Conservation (phyloP, 345 rosid genomes). For the Raphanus sativus region DNA sequence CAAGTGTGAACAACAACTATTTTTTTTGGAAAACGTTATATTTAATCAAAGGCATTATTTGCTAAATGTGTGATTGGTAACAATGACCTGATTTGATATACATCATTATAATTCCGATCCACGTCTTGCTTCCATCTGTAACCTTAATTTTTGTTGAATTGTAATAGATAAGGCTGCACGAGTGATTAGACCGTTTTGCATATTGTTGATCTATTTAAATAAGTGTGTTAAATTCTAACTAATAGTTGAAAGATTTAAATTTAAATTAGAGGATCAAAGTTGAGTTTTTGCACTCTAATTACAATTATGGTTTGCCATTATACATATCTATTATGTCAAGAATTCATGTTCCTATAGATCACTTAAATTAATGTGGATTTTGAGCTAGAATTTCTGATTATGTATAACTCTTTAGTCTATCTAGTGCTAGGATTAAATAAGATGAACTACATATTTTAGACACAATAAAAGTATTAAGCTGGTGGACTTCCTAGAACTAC, state of each 20-base stretch:
- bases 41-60: too few relatives aligned
- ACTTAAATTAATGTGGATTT: background rate
- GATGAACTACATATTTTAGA: too few relatives aligned
- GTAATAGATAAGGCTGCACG: constrained; percentile 33
- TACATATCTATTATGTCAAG: background rate
- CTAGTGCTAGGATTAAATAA: too few relatives aligned
- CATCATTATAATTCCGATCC: too few relatives aligned
- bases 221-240: background rate
- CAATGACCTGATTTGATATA: too few relatives aligned
- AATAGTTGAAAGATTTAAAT: background rate
- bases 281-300: background rate
- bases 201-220: background rate
- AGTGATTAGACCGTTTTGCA: constrained; percentile 24
- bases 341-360: background rate
- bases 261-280: background rate
- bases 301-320: background rate
- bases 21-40: too few relatives aligned
- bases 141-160: background rate
- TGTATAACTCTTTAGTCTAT: background rate
- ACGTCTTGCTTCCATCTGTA: too few relatives aligned
- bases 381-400: background rate
- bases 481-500: too few relatives aligned
- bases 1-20: too few relatives aligned
- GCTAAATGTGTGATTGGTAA: too few relatives aligned
- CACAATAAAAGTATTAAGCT: too few relatives aligned